phyloP scores from a whole-genome alignment of 805 yeast species.

The Hagleromyces aurorensis region DNA sequence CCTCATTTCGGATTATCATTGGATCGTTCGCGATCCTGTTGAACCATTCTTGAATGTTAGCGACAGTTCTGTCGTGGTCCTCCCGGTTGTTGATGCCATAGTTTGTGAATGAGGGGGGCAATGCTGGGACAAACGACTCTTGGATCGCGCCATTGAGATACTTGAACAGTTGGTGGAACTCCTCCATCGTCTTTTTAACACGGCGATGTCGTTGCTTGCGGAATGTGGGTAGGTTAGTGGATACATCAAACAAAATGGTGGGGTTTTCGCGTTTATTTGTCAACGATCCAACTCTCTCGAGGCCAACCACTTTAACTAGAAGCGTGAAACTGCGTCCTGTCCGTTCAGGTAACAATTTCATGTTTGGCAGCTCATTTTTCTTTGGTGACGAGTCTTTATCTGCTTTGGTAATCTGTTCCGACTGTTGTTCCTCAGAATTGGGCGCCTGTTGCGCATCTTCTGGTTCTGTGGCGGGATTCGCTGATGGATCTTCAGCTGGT shows the following conservation, averaged over 20 bases:
- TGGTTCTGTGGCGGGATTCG: conserved; percentile 6
- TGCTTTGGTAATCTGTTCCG: too few species aligned
- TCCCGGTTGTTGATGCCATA: conserved; percentile 84
- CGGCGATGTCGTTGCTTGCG: conserved; percentile 64
- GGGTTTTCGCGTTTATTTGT: conserved; percentile 67
- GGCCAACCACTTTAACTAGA: conserved; percentile 48
- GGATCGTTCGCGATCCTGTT: conserved; percentile 66
- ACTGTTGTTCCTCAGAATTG: too few species aligned
- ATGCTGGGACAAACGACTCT: conserved; percentile 87
- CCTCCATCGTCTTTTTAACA: conserved; percentile 72
- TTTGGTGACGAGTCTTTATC: too few species aligned
- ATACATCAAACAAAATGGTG: conserved; percentile 61
- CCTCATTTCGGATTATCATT: conserved; percentile 78
- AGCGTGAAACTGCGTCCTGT: conserved; percentile 37
- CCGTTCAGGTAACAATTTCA: conserved; percentile 9
- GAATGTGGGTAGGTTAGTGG: conserved; percentile 65
- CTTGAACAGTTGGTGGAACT: conserved; percentile 65
- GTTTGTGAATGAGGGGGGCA: conserved; percentile 68
- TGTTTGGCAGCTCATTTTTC: neutral
- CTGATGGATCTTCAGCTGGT: conserved; percentile 3
- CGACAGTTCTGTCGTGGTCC: conserved; percentile 49
- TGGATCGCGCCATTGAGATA: conserved; percentile 75
- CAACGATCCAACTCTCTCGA: conserved; percentile 55
- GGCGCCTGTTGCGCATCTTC: conserved; percentile 2
- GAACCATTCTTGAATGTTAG: conserved; percentile 78